Evolutionary conservation across 495 filamentous ascomycete genomes (phyloP).

Genomic region (Hypomontagnella monticulosa): DNA sequence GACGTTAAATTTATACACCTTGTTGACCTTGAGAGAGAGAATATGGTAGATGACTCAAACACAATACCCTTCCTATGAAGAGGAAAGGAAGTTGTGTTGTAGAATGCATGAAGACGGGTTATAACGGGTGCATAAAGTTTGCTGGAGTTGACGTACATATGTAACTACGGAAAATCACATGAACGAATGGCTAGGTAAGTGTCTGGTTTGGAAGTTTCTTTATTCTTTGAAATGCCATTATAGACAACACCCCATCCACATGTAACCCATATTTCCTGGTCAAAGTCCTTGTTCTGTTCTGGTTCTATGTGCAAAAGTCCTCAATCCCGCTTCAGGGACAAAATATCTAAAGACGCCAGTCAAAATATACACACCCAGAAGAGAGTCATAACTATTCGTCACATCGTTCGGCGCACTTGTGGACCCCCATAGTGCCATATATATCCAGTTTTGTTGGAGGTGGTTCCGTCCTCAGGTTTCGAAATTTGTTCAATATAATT

Average conservation of each 20-base stretch:
- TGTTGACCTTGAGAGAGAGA: too few relatives aligned
- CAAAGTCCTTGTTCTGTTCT: conserved; percentile 5
- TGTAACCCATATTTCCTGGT: conserved; percentile 1
- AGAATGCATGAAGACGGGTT: too few relatives aligned
- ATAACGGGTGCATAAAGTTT: background rate
- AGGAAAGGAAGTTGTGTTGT: too few relatives aligned
- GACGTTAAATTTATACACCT: too few relatives aligned
- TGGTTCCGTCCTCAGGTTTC: background rate
- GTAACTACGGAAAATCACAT: background rate
- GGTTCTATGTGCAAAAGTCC: conserved; percentile 18
- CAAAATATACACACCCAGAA: conserved; percentile 35
- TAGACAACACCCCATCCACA: conserved; percentile 12
- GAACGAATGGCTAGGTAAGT: too few relatives aligned
- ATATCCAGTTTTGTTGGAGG: background rate
- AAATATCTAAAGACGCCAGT: conserved; percentile 21
- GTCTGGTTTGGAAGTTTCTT: background rate
- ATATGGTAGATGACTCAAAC: too few relatives aligned
- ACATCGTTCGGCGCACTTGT: conserved; percentile 29
- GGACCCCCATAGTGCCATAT: background rate
- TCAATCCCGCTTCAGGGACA: conserved; percentile 1
- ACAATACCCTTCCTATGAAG: too few relatives aligned
- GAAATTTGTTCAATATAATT: background rate
- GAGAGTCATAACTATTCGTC: conserved; percentile 36
- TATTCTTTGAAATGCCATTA: conserved; percentile 6
- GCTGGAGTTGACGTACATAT: background rate